Evolutionary conservation across 2,329 filamentous ascomycete species (phyloP), one percentile per base, ranked within the genome.

Genomic region (Penicillium sp.): DNA sequence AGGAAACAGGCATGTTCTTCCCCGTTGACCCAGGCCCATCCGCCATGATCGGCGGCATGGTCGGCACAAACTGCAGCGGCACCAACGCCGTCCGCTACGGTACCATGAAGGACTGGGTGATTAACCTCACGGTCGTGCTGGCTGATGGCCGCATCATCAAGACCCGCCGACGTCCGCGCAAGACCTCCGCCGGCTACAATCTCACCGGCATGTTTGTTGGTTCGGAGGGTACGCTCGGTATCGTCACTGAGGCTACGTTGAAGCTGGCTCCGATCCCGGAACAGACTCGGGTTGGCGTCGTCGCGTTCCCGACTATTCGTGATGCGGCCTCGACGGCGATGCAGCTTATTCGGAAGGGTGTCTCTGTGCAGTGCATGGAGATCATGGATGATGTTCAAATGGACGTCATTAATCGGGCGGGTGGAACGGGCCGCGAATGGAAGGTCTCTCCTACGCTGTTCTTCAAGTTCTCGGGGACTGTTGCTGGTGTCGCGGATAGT

Each of bases 1-100:
- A 88, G 72, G 80, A 83, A 38, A 86, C 84, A 4, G 90, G 90
- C 0, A 82, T 97, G 1, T 96, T 96, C 76, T 95, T 96, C 69
- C 92, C 92, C 1, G 86, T 96, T 13, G 92, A 97, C 66, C 92
- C 92, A 13, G 89, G 89, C 70, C 87, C 87, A 37, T 80, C 78
- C 0, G 82, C 82, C 0, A 75, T 77, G 58, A 75, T 85, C 21
- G 82, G 82, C 2, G 82, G 82, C 6, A 85, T 85, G 82, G 74
- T 90, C 5, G 83, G 84, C 0, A 89, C 86, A 1, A 87, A 86
- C 50, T 90, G 87, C 72, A 85, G 78, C 50, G 82, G 82, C 0
- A 84, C 82, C 0, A 84, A 84, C 60, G 81, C 82, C 1, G 77
- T 82, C 54, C 76, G 86, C 49, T 90, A 90, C 64, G 87, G 87